phyloP scores from a whole-genome alignment of 1,284 basidiomycete species.

The Bjerkandera adusta region DNA sequence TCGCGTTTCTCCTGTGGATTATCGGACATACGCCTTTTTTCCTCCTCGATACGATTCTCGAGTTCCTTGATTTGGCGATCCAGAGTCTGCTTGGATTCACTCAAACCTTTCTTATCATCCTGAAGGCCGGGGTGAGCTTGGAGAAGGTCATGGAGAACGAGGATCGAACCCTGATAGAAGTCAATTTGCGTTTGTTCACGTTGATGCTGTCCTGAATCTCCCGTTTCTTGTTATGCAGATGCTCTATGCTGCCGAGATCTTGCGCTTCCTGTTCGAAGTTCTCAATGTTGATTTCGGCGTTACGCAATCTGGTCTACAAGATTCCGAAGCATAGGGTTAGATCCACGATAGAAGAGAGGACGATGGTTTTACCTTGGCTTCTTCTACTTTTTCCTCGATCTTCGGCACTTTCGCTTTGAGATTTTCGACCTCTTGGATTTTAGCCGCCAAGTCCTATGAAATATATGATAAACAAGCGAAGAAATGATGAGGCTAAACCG shows the following conservation, averaged over 20 bases:
- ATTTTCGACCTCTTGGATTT: conserved; percentile 51
- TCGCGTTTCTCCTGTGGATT: conserved; percentile 63
- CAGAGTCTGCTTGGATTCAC: neutral
- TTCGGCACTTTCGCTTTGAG: conserved; percentile 46
- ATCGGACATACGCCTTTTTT: conserved; percentile 43
- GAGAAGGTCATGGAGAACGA: too few species aligned
- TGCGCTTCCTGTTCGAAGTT: conserved; percentile 46
- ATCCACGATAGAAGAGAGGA: too few species aligned
- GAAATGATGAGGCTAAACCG: neutral
- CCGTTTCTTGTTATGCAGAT: conserved; percentile 47
- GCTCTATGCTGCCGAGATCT: conserved; percentile 44
- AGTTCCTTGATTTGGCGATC: conserved; percentile 5
- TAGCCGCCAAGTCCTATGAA: conserved; percentile 47
- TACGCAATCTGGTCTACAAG: too few species aligned
- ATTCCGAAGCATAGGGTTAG: too few species aligned
- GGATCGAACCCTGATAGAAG: too few species aligned
- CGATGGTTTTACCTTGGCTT: conserved; percentile 42
- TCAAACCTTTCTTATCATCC: too few species aligned
- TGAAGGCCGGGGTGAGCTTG: too few species aligned
- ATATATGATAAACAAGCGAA: neutral
- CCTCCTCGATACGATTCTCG: conserved; percentile 1
- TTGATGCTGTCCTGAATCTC: conserved; percentile 44
- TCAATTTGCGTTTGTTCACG: conserved; percentile 52
- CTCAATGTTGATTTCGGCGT: conserved; percentile 29
- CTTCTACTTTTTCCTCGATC: conserved; percentile 43